phyloP scores from a whole-genome alignment of 495 filamentous ascomycete species.

The Lepidopterella palustris region DNA sequence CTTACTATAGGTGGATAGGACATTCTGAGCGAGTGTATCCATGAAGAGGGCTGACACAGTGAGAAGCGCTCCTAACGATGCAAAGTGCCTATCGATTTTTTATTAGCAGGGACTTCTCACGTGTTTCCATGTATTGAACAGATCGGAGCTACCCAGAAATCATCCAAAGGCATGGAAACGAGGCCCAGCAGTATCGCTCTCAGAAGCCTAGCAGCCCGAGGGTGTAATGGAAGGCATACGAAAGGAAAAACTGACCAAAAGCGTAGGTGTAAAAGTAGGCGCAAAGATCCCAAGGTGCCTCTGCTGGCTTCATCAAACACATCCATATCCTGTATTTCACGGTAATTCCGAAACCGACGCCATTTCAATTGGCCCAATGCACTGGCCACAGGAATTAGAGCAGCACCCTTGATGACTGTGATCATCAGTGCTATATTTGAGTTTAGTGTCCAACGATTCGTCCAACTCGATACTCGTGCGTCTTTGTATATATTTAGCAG shows the following conservation, averaged over 20 bases:
- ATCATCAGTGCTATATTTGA: constrained; percentile 5
- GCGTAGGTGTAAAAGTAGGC: constrained; percentile 2
- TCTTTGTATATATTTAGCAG: no score
- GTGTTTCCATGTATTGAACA: not conserved
- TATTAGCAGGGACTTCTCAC: not conserved
- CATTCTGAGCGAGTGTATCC: constrained; percentile 15
- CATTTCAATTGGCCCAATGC: constrained; percentile 14
- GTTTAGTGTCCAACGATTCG: constrained; percentile 6
- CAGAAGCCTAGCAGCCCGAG: no score
- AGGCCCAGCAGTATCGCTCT: not conserved
- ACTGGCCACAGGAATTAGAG: constrained; percentile 4
- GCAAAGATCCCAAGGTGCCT: constrained; percentile 1
- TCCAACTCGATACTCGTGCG: no score
- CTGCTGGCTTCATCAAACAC: constrained; percentile 17
- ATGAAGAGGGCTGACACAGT: constrained; percentile 6
- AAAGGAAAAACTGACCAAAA: constrained; percentile 2
- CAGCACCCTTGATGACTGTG: constrained; percentile 9
- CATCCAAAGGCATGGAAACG: not conserved
- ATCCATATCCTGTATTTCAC: constrained; percentile 4
- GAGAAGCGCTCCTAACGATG: constrained; percentile 9
- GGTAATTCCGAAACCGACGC: constrained; percentile 10
- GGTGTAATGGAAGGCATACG: not conserved
- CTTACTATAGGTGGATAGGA: not conserved
- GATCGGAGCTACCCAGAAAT: not conserved
- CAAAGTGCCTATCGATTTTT: constrained; percentile 5